Conservation (phyloP, 2,329 filamentous ascomycete genomes). For the Knufia petricola region DNA sequence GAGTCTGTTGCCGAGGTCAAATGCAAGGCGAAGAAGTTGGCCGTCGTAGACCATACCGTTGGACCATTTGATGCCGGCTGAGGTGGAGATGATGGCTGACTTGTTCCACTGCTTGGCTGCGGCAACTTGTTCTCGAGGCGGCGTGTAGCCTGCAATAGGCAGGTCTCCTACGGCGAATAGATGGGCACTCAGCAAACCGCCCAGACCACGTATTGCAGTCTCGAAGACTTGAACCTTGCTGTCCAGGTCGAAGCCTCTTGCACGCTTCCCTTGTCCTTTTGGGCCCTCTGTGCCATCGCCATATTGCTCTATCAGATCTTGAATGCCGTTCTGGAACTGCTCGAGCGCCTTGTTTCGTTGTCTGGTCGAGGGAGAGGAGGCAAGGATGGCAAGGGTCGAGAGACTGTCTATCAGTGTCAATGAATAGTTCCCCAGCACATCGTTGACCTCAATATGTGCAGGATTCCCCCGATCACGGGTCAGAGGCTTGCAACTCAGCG, state of each 20-base stretch:
- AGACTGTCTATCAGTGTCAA: slow-evolving; percentile 91
- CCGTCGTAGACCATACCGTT: slow-evolving; percentile 77
- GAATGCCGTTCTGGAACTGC: slow-evolving; percentile 73
- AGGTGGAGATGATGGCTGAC: slow-evolving; percentile 15
- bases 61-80: slow-evolving; percentile 55
- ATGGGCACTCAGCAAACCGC: slow-evolving; percentile 84
- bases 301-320: slow-evolving; percentile 68
- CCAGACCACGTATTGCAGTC: slow-evolving; percentile 87
- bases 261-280: slow-evolving; percentile 60
- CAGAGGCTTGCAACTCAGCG: slow-evolving; percentile 72
- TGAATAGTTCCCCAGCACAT: slow-evolving; percentile 94
- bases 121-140: slow-evolving; percentile 32
- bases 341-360: slow-evolving; percentile 53
- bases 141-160: slow-evolving; percentile 69
- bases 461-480: slow-evolving; percentile 74
- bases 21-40: slow-evolving; percentile 78
- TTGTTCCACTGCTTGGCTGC: slow-evolving; percentile 36
- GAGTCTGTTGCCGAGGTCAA: slow-evolving; percentile 73
- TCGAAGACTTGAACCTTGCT: slow-evolving; percentile 99
- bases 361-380: slow-evolving; percentile 53
- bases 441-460: slow-evolving; percentile 76
- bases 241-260: slow-evolving; percentile 82
- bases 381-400: slow-evolving; percentile 85
- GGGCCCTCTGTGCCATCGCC: slow-evolving; percentile 68
- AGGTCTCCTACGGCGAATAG: slow-evolving; percentile 85